Evolutionary conservation across 495 filamentous ascomycete genomes (phyloP).

Genomic region (Trichocladium uniseriatum): DNA sequence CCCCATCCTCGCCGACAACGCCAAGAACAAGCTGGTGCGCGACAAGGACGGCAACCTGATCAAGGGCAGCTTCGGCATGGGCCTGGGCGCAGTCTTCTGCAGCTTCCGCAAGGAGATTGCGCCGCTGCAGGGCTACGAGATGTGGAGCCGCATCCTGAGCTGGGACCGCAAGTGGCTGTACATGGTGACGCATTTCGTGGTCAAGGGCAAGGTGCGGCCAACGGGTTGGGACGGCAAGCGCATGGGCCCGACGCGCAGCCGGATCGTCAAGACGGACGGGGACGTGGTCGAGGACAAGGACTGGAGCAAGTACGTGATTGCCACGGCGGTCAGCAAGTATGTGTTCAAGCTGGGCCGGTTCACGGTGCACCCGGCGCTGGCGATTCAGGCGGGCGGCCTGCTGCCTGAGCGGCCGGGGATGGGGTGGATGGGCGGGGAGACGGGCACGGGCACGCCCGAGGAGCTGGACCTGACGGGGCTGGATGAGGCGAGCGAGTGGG

Average conservation of each 20-base stretch:
- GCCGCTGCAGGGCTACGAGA: conserved; percentile 60
- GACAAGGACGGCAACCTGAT: conserved; percentile 27
- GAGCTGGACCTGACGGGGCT: conserved; percentile 13
- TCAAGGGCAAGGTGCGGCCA: conserved; percentile 46
- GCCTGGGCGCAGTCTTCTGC: conserved; percentile 58
- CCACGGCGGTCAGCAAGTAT: conserved; percentile 74
- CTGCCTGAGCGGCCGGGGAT: conserved; percentile 49
- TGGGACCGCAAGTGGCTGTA: conserved; percentile 59
- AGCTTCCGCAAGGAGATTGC: conserved; percentile 61
- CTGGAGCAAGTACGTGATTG: conserved; percentile 50
- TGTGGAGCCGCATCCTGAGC: conserved; percentile 56
- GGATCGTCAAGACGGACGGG: conserved; percentile 8
- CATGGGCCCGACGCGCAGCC: conserved; percentile 14
- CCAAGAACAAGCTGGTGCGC: conserved; percentile 31
- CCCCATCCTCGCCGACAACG: conserved; percentile 31
- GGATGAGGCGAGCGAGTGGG: conserved; percentile 31
- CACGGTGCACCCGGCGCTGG: conserved; percentile 73
- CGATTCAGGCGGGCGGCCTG: conserved; percentile 58
- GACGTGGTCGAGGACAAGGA: conserved; percentile 41
- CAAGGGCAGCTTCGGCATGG: conserved; percentile 44
- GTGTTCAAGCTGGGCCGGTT: conserved; percentile 81
- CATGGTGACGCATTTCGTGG: conserved; percentile 46
- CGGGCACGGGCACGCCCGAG: conserved; percentile 27
- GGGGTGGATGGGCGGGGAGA: conserved; percentile 38
- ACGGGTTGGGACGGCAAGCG: conserved; percentile 25